These are phyloP conservation scores for Phyllostachys edulis DNA, from an alignment of 176 grass and related monocot species.

Conservation along the genomic window DNA sequence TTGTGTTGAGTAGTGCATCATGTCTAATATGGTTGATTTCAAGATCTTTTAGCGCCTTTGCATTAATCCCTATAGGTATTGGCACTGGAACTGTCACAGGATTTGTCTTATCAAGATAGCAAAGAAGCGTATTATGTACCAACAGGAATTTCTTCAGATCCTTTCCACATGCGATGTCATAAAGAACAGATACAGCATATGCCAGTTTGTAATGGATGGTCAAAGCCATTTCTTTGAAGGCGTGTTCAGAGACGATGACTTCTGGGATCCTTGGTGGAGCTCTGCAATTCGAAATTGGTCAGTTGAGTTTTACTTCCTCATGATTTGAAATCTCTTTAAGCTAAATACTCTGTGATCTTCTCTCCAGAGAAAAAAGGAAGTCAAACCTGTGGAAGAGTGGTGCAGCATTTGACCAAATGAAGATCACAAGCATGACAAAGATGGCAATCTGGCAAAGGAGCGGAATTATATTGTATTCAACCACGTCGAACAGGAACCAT, in stretches of 20 bases:
- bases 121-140: slow-evolving; percentile 43
- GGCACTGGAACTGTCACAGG: background rate
- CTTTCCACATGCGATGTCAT: slow-evolving; percentile 76
- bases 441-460: slow-evolving; percentile 69
- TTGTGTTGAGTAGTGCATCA: background rate
- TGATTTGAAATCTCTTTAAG: background rate
- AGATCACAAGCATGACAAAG: slow-evolving; percentile 54
- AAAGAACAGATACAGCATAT: slow-evolving; percentile 24
- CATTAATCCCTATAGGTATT: background rate
- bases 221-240: slow-evolving; percentile 54
- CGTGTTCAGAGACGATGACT: slow-evolving; percentile 55
- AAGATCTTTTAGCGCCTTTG: background rate
- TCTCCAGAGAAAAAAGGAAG: background rate
- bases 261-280: slow-evolving; percentile 58
- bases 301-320: background rate
- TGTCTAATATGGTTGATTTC: slow-evolving; percentile 10
- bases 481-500: slow-evolving; percentile 83
- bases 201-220: slow-evolving; percentile 56
- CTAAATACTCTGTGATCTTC: background rate
- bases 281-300: slow-evolving; percentile 23
- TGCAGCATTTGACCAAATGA: slow-evolving; percentile 63
- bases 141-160: slow-evolving; percentile 77
- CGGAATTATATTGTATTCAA: slow-evolving; percentile 71
- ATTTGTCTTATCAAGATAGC: slow-evolving; percentile 3
- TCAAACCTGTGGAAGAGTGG: slow-evolving; percentile 54